Evolutionary conservation across 1,139 yeast species (phyloP).

Genomic region (Neolecta irregularis): DNA sequence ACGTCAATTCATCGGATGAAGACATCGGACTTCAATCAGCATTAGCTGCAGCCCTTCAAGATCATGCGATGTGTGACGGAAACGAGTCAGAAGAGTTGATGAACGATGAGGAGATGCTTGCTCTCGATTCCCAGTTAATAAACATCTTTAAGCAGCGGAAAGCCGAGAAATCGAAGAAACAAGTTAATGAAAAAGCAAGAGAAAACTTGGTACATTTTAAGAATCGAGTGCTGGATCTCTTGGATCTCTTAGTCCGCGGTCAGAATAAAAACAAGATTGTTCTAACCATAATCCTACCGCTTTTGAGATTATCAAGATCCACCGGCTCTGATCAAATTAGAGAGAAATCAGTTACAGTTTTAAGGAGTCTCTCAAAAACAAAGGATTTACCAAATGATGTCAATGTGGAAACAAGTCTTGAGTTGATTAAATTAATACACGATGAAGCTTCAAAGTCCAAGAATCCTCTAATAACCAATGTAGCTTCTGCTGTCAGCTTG

Average conservation of each 20-base stretch:
- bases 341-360: conserved; percentile 56
- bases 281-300: conserved; percentile 39
- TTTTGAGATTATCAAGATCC: conserved; percentile 43
- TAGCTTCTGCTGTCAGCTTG: conserved; percentile 50
- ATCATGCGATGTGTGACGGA: neutral
- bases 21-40: conserved; percentile 25
- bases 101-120: conserved; percentile 98
- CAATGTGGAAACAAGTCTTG: conserved; percentile 13
- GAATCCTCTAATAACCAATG: conserved; percentile 36
- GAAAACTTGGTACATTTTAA: conserved; percentile 65
- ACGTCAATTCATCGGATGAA: conserved; percentile 24
- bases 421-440: conserved; percentile 24
- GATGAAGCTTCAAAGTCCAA: conserved; percentile 31
- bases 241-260: conserved; percentile 43
- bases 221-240: conserved; percentile 56
- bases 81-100: conserved; percentile 48
- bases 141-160: conserved; percentile 60
- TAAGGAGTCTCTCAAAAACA: conserved; percentile 45
- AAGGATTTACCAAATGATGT: conserved; percentile 19
- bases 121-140: conserved; percentile 72
- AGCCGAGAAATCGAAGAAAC: conserved; percentile 17
- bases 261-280: conserved; percentile 32
- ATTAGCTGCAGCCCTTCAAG: conserved; percentile 13
- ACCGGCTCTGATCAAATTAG: conserved; percentile 60
- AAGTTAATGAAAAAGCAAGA: conserved; percentile 28